These are phyloP conservation scores for Fusarium chlamydosporum DNA, from an alignment of 2,329 filamentous ascomycete genomes.

Conservation along the genomic window DNA sequence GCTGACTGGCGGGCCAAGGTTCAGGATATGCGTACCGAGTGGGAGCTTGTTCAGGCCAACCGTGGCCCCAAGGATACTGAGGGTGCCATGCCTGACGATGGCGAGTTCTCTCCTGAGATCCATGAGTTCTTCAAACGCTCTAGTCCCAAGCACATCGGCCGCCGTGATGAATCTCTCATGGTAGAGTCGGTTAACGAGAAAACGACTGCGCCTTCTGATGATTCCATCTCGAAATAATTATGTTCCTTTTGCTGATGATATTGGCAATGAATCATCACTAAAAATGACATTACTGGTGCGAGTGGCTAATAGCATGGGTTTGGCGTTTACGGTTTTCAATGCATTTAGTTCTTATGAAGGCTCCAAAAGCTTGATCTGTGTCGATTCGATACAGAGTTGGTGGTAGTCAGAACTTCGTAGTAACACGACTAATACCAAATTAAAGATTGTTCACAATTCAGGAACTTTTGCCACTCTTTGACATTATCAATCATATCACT, in stretches of 20 bases:
- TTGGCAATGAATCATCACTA: slow-evolving; percentile 8
- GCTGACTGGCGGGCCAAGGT: slow-evolving; percentile 88
- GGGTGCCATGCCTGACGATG: slow-evolving; percentile 60
- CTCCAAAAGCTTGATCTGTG: slow-evolving; percentile 8
- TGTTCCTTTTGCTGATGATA: background rate
- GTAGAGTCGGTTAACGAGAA: slow-evolving; percentile 52
- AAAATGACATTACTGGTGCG: slow-evolving; percentile 14
- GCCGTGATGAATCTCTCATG: slow-evolving; percentile 45
- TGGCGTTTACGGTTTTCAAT: slow-evolving; percentile 42
- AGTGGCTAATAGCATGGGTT: slow-evolving; percentile 42
- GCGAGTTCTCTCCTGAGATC: slow-evolving; percentile 68
- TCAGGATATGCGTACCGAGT: slow-evolving; percentile 80
- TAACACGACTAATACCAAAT: background rate
- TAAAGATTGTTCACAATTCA: background rate
- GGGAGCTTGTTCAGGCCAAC: slow-evolving; percentile 66
- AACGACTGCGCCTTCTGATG: slow-evolving; percentile 35
- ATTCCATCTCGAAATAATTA: slow-evolving; percentile 38
- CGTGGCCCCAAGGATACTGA: slow-evolving; percentile 65
- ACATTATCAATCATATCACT: background rate
- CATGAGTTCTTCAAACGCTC: slow-evolving; percentile 67
- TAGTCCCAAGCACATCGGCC: slow-evolving; percentile 50
- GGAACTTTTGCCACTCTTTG: too few relatives aligned
- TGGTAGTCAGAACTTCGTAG: background rate
- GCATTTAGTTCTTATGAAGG: slow-evolving; percentile 13
- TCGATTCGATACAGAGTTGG: slow-evolving; percentile 4